These are phyloP conservation scores for Apiotrichum gracile DNA, from an alignment of 1,284 basidiomycete species.

Conservation along the genomic window DNA sequence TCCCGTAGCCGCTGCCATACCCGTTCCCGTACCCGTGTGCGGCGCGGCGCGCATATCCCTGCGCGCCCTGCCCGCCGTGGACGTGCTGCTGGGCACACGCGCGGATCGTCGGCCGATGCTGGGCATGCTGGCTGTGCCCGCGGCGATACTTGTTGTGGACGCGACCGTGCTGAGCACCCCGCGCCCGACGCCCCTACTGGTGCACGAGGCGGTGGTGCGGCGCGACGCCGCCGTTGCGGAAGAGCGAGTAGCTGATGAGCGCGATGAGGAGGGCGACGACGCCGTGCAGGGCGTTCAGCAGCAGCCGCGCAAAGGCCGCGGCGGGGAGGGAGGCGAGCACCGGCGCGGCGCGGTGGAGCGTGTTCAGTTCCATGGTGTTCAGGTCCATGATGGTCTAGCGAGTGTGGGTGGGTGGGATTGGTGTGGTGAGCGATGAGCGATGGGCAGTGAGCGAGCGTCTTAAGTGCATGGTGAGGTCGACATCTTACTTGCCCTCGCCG, in stretches of 20 bases:
- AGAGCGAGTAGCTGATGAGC: constrained; percentile 4
- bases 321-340: background rate
- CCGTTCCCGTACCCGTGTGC: background rate
- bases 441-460: too few species aligned
- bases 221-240: constrained; percentile 7
- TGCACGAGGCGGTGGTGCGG: constrained; percentile 4
- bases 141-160: background rate
- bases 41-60: background rate
- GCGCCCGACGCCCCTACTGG: background rate
- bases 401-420: background rate
- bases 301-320: background rate
- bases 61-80: background rate
- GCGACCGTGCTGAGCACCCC: background rate
- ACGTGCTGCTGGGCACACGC: background rate
- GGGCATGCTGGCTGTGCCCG: background rate
- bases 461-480: too few species aligned
- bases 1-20: background rate
- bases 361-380: background rate
- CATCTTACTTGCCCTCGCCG: too few species aligned
- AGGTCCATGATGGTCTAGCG: background rate
- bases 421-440: too few species aligned
- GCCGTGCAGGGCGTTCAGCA: background rate
- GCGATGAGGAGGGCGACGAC: constrained; percentile 3
- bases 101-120: background rate
- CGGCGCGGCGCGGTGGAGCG: background rate